Evolutionary conservation across 2,329 filamentous ascomycete genomes (phyloP).

Genomic region (Magnaporthiopsis incrustans): DNA sequence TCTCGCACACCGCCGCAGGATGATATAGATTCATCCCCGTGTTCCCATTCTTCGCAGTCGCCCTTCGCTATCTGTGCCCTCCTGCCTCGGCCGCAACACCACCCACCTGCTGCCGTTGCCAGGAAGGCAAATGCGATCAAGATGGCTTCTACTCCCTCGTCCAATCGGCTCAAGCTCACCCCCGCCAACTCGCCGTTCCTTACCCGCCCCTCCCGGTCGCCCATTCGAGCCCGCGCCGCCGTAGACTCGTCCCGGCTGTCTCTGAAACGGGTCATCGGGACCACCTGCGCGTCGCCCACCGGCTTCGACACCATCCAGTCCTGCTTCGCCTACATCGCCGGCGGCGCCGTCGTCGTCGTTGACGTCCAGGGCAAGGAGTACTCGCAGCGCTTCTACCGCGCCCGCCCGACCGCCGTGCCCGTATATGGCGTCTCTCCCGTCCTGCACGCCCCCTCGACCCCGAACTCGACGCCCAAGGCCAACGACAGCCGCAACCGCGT

Average conservation of each 20-base stretch:
- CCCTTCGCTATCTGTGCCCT: background rate
- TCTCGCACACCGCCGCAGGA: background rate
- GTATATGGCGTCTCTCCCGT: conserved; percentile 47
- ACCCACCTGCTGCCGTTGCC: background rate
- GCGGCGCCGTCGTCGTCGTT: conserved; percentile 86
- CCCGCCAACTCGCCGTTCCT: conserved; percentile 69
- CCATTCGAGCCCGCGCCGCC: conserved; percentile 38
- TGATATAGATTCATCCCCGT: background rate
- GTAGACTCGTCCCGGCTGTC: conserved; percentile 58
- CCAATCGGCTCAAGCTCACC: conserved; percentile 56
- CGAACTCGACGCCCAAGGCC: conserved; percentile 50
- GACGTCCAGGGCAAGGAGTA: conserved; percentile 61
- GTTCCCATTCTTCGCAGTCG: background rate
- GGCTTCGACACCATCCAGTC: conserved; percentile 76
- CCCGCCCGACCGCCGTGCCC: conserved; percentile 69
- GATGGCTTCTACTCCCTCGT: conserved; percentile 52
- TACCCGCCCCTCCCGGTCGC: conserved; percentile 55
- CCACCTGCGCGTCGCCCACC: conserved; percentile 75
- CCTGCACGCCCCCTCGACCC: conserved; percentile 40
- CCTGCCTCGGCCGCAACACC: background rate
- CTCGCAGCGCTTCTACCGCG: conserved; percentile 83
- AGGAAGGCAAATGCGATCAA: conserved; percentile 41
- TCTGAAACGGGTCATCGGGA: conserved; percentile 80
- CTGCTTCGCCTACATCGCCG: conserved; percentile 84
- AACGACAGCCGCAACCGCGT: conserved; percentile 55